phyloP scores from a whole-genome alignment of 352 stramenopile species.

The Pythium sukuiense region DNA sequence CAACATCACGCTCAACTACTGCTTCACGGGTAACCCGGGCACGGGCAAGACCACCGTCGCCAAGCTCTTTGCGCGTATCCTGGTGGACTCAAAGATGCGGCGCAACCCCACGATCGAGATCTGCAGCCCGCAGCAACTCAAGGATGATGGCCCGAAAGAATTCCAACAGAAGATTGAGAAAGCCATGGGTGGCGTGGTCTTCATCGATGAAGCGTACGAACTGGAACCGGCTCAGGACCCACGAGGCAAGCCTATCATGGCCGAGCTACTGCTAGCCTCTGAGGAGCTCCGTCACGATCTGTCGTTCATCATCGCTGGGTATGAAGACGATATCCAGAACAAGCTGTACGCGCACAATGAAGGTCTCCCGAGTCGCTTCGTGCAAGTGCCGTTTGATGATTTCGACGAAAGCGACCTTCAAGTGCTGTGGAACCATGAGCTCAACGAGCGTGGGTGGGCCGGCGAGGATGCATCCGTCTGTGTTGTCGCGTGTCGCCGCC shows the following conservation, averaged over 20 bases:
- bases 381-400: constrained; percentile 88
- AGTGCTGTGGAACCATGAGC: constrained; percentile 61
- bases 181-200: constrained; percentile 84
- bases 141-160: constrained; percentile 61
- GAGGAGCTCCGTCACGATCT: constrained; percentile 86
- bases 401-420: constrained; percentile 88
- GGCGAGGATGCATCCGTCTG: constrained; percentile 39
- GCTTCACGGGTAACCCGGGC: constrained; percentile 71
- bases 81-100: constrained; percentile 73
- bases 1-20: constrained; percentile 63
- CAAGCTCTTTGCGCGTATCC: constrained; percentile 69
- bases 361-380: constrained; percentile 86
- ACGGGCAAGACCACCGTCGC: constrained; percentile 84
- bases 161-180: constrained; percentile 77
- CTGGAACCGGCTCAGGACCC: constrained; percentile 77
- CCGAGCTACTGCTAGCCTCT: constrained; percentile 80
- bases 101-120: constrained; percentile 39
- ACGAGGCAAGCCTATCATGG: constrained; percentile 87
- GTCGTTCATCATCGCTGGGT: constrained; percentile 91
- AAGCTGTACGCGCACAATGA: constrained; percentile 92
- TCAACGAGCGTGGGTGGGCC: constrained; percentile 48
- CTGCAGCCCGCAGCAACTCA: constrained; percentile 68
- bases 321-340: constrained; percentile 92
- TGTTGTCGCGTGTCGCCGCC: constrained; percentile 62
- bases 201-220: constrained; percentile 94